A percentile compares a stretch with the other conserved stretches of the same genome.
phyloP scores from a whole-genome alignment of 805 yeast species.

The Saturnispora serradocipensis region DNA sequence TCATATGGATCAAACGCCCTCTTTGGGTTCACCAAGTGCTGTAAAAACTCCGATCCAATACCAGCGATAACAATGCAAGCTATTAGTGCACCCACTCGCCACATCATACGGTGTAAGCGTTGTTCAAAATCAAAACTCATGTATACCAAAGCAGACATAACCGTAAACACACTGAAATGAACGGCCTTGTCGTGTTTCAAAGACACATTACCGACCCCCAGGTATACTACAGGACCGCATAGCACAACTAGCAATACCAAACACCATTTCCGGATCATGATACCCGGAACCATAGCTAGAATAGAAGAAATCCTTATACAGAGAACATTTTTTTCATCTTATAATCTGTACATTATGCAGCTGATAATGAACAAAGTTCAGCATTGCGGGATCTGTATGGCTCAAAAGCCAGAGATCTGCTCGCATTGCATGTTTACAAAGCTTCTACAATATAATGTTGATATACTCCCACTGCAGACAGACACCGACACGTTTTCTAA shows the following conservation, averaged over 20 bases:
- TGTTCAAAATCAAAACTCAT: conserved; percentile 34
- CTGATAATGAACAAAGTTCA: not conserved
- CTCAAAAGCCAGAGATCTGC: not conserved
- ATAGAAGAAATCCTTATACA: not conserved
- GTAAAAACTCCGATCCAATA: conserved; percentile 41
- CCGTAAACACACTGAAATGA: conserved; percentile 37
- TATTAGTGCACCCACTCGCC: conserved; percentile 26
- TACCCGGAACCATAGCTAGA: not conserved
- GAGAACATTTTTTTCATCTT: not conserved
- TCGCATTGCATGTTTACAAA: not conserved
- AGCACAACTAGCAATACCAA: not conserved
- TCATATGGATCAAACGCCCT: conserved; percentile 35
- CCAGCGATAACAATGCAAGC: conserved; percentile 37
- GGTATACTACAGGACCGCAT: conserved; percentile 25
- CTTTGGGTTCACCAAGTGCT: conserved; percentile 33
- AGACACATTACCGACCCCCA: conserved; percentile 43
- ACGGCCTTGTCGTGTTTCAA: conserved; percentile 39
- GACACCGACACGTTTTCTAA: not conserved
- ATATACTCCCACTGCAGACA: not conserved
- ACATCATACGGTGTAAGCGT: not conserved
- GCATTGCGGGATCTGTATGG: not conserved
- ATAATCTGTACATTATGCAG: not conserved
- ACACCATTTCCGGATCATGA: not conserved
- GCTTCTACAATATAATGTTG: not conserved
- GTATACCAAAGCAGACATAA: conserved; percentile 39